Evolutionary conservation across 23 red algal genomes (phyloP).

Genomic region (Gracilaria vermiculophylla): DNA sequence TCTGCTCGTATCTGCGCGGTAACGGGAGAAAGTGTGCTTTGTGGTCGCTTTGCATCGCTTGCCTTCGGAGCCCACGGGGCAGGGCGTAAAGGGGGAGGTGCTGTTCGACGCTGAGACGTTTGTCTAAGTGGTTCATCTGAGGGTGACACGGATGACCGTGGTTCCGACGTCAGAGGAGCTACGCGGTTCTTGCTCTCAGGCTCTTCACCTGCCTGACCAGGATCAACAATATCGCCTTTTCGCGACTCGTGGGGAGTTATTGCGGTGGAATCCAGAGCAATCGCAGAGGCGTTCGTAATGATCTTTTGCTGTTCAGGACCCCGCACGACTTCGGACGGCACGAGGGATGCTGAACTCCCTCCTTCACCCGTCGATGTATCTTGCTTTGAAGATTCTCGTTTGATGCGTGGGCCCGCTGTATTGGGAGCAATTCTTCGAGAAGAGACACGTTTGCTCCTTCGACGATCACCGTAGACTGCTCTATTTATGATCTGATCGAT

Average conservation of each 20-base stretch:
- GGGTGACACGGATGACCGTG: not conserved
- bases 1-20: slow-evolving; percentile 22
- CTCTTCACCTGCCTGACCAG: not conserved
- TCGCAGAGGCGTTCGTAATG: not conserved
- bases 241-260: not conserved
- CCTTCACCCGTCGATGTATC: not conserved
- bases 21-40: slow-evolving; percentile 6
- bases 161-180: not conserved
- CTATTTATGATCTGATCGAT: slow-evolving; percentile 36
- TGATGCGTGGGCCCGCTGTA: not conserved
- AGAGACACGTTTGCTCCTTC: not conserved
- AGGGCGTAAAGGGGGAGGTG: slow-evolving; percentile 29
- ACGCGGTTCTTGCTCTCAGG: not conserved
- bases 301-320: not conserved
- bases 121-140: not conserved
- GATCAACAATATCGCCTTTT: not conserved
- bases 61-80: slow-evolving; percentile 35
- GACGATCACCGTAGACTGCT: slow-evolving; percentile 32
- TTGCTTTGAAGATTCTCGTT: not conserved
- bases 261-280: no score
- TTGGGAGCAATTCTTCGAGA: not conserved
- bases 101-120: slow-evolving; percentile 7
- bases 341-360: not conserved
- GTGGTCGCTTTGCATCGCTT: not conserved
- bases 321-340: not conserved